Evolutionary conservation across 768 basidiomycete genomes (phyloP), one percentile per base, ranked within the genome.

Genomic region (Tylopilus rubrobrunneus): DNA sequence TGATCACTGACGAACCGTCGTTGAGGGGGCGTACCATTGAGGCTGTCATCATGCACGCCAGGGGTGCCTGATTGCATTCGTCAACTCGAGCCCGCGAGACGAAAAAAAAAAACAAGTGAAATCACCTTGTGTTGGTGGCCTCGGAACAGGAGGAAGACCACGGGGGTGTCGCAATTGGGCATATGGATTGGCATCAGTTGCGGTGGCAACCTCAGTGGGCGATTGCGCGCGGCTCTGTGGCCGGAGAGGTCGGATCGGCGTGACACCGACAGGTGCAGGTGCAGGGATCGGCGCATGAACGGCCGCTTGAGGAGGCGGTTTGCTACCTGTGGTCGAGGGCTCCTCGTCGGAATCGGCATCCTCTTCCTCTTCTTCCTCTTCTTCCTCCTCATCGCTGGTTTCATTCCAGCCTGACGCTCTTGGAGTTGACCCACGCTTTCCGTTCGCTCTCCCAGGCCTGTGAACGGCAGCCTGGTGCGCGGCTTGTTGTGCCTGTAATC

Each of bases 401-500:
- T 85, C 87, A 40, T 74, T 78, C 80, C 83, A 83, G 15, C 74
- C 76, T 7, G 71, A 68, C 11, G 56, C 50, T 48, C 67, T 73
- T 31, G 72, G 74, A 61, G 79, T 76, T n/a, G 72, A 74, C 60
- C 61, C 69, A 59, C 63, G 62, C 60, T 58, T 72, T 33, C 70
- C 77, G 17, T 74, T 74, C 31, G 69, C 76, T 64, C 85, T 76
- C 49, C 87, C 94, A 43, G 87, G 94, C 62, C 81, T 82, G 52
- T 85, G 83, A 42, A 77, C 81, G 11, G 89, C 92, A 39, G 87
- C 87, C 41, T 92, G 82, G 31, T 86, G 82, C 1, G 90, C 91
- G 43, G 83, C 87, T 64, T 92, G 87, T 59, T 90, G 87, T 11
- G 87, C 91, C 64, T 95, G 85, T 14, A 81, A 78, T 65, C 88